Evolutionary conservation across 305 asterid species (phyloP), one percentile per base, ranked within the genome.

Genomic region (Fraxinus velutina): DNA sequence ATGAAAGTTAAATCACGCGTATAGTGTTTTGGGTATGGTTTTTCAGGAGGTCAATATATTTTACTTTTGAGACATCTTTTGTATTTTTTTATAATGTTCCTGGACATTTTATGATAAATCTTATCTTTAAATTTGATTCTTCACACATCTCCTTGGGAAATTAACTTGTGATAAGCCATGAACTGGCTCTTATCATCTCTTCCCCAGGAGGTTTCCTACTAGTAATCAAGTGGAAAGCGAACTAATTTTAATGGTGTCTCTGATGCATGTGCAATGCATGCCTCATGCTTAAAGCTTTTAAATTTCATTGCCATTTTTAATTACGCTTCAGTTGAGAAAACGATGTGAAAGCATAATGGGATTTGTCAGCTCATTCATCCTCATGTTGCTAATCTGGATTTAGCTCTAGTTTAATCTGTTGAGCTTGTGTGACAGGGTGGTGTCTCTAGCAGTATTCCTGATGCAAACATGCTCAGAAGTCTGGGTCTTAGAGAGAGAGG

Each of bases 401-500:
- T 37, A 21, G 73, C 79, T 81, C 21, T 66, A 62, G 39, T 79
- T 82, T 78, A 66, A 82, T 84, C 27, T 80, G 66, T 76, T 75
- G 78, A 79, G 22, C 68, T 83, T 82, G 36, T 87, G 60, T 85
- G 84, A 34, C 90, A 93, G 98, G 94, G 92, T 76, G 83, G 86
- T 73, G 76, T 80, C 75, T 78, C 89, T 44, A 91, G 87, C 89
- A 90, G 86, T 85, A 87, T 83, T 80, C 81, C 92, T 17, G 98
- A 93, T 62, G 66, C 90, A 76, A 92, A 90, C 80, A 81, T 89
- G 85, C 86, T 86, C 39, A 87, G 91, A 84, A 84, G 88, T 82
- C 85, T 84, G 78, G 85, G 88, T 86, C 87, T 90, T 80, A 89
- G 97, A 90, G 99, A 96, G 89, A 72, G 90, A 47, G 99, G 98